These are phyloP conservation scores for Mycena filopes DNA, from an alignment of 768 basidiomycete genomes.

Conservation along the genomic window DNA sequence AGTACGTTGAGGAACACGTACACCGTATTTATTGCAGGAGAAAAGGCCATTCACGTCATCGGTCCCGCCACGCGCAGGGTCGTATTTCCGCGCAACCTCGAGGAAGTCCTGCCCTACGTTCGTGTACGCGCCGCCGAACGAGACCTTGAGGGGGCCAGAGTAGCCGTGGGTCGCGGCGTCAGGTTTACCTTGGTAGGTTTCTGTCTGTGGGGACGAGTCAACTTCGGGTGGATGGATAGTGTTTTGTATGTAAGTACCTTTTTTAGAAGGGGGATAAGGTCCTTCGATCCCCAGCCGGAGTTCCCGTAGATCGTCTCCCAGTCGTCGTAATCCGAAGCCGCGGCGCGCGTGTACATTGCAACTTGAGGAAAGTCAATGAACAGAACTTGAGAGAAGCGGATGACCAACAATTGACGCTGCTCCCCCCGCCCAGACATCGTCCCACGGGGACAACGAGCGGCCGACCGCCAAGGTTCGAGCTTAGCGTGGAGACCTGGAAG, in stretches of 20 bases:
- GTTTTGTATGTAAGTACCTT: constrained; percentile 44
- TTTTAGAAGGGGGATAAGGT: constrained; percentile 53
- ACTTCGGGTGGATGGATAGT: background rate
- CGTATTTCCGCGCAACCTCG: constrained; percentile 46
- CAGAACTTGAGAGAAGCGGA: background rate
- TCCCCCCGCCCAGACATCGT: constrained; percentile 58
- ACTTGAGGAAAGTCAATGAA: constrained; percentile 13
- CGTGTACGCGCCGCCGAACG: constrained; percentile 46
- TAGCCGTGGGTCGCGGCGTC: constrained; percentile 48
- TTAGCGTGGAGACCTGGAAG: constrained; percentile 45
- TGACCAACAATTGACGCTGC: constrained; percentile 56
- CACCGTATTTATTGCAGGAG: constrained; percentile 44
- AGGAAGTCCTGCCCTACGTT: constrained; percentile 52
- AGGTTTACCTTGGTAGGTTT: constrained; percentile 47
- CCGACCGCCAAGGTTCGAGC: constrained; percentile 47
- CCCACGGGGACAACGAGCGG: constrained; percentile 44
- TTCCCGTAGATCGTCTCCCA: constrained; percentile 54
- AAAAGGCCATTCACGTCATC: constrained; percentile 46
- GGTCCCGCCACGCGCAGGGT: constrained; percentile 44
- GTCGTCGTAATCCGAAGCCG: constrained; percentile 59
- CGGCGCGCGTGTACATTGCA: constrained; percentile 54
- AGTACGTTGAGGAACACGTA: constrained; percentile 31
- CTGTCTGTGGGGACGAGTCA: constrained; percentile 41
- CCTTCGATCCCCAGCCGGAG: constrained; percentile 55
- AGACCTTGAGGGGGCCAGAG: constrained; percentile 52